These are phyloP conservation scores for Aspergillus piperis DNA, from an alignment of 2,329 filamentous ascomycete genomes.

Conservation along the genomic window DNA sequence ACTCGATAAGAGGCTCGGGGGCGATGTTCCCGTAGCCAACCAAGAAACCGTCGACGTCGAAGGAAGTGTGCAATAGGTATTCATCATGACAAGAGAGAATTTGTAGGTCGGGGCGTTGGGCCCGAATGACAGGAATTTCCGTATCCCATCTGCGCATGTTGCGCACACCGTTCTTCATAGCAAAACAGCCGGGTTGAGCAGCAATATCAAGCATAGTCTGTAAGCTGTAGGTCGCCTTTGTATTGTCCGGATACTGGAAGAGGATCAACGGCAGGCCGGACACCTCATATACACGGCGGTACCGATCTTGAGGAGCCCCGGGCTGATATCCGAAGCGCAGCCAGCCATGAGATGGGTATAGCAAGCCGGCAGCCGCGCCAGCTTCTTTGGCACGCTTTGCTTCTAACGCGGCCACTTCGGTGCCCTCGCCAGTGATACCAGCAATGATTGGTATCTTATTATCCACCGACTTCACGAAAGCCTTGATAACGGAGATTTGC, in stretches of 20 bases:
- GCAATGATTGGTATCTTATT: too few relatives aligned
- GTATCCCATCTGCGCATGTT: constrained; percentile 61
- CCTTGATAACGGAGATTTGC: too few relatives aligned
- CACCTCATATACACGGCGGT: constrained; percentile 42
- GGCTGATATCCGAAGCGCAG: constrained; percentile 57
- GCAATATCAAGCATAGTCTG: constrained; percentile 57
- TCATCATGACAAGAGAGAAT: too few relatives aligned
- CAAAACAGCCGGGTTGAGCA: constrained; percentile 55
- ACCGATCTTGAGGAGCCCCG: constrained; percentile 56
- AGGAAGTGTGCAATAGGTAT: too few relatives aligned
- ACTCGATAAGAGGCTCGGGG: too few relatives aligned
- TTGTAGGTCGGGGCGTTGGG: constrained; percentile 4
- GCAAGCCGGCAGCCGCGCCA: constrained; percentile 53
- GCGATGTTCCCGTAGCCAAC: too few relatives aligned
- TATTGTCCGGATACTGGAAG: too few relatives aligned
- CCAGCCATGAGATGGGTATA: constrained; percentile 59
- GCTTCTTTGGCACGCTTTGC: constrained; percentile 30
- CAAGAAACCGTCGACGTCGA: too few relatives aligned
- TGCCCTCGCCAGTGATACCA: too few relatives aligned
- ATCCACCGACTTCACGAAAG: too few relatives aligned
- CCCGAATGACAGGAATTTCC: constrained; percentile 56
- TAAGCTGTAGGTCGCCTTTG: constrained; percentile 26
- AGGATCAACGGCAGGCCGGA: too few relatives aligned
- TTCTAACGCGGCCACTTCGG: too few relatives aligned
- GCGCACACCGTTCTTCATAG: constrained; percentile 60